Evolutionary conservation across 345 rosid species (phyloP).

Genomic region (Toxicodendron radicans): DNA sequence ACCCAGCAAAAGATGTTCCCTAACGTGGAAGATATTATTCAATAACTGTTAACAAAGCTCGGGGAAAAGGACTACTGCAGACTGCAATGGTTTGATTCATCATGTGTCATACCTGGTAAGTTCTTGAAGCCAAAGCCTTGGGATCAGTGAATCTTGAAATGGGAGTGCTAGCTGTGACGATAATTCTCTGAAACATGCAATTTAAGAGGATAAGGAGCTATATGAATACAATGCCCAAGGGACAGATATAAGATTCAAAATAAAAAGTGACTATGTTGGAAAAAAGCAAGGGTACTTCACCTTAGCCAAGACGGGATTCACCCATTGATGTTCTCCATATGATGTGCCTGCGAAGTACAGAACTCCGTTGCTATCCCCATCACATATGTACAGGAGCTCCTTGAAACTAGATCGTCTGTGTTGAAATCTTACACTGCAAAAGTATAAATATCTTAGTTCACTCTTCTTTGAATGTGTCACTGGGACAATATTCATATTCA

Average conservation of each 20-base stretch:
- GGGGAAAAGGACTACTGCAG: background rate
- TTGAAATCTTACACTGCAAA: slow-evolving; percentile 57
- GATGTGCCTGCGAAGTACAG: slow-evolving; percentile 86
- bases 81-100: background rate
- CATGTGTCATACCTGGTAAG: slow-evolving; percentile 59
- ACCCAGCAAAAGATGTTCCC: slow-evolving; percentile 90
- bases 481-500: background rate
- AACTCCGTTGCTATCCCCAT: slow-evolving; percentile 98
- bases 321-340: slow-evolving; percentile 92
- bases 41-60: background rate
- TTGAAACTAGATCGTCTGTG: slow-evolving; percentile 88
- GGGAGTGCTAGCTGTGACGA: slow-evolving; percentile 79
- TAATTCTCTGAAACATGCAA: slow-evolving; percentile 57
- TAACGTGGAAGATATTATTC: slow-evolving; percentile 23
- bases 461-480: background rate
- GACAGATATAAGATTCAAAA: background rate
- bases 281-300: slow-evolving; percentile 30
- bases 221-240: background rate
- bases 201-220: slow-evolving; percentile 8
- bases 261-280: background rate
- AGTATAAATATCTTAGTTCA: slow-evolving; percentile 4
- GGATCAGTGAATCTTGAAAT: slow-evolving; percentile 85
- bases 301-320: slow-evolving; percentile 91
- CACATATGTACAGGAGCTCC: slow-evolving; percentile 94
- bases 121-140: slow-evolving; percentile 78